A percentile compares a stretch with the other conserved stretches of the same genome.
Conservation (phyloP, 2,329 filamentous ascomycete species). For the Macrophomina phaseolina region DNA sequence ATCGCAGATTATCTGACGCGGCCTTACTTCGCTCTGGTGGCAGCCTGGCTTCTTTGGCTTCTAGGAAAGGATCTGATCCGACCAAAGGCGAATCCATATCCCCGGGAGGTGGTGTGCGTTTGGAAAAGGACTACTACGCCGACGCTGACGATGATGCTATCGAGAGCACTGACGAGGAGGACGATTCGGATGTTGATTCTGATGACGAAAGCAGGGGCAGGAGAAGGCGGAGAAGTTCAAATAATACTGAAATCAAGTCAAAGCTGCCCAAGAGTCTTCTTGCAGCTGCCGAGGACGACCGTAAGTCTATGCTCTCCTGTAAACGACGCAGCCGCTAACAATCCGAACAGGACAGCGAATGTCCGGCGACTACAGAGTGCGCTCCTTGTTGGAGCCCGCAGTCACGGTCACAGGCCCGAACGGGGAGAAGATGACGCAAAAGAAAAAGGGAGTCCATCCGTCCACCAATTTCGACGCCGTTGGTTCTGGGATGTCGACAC, state of each 20-base stretch:
- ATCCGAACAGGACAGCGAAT: constrained; percentile 52
- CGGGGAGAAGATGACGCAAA: constrained; percentile 61
- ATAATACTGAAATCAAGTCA: constrained; percentile 42
- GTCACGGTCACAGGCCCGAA: constrained; percentile 69
- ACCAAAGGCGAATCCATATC: constrained; percentile 49
- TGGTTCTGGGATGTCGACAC: constrained; percentile 63
- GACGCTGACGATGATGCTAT: constrained; percentile 71
- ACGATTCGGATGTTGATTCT: constrained; percentile 65
- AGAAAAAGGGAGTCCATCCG: constrained; percentile 73
- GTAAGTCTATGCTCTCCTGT: constrained; percentile 55
- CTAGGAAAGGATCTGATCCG: constrained; percentile 56
- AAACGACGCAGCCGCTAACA: constrained; percentile 28
- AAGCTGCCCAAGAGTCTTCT: constrained; percentile 65
- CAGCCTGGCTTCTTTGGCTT: constrained; percentile 65
- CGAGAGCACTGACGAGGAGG: constrained; percentile 70
- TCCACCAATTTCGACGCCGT: constrained; percentile 81
- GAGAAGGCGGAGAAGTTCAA: constrained; percentile 41
- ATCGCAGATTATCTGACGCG: constrained; percentile 74
- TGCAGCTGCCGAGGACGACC: constrained; percentile 78
- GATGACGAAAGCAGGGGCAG: constrained; percentile 51
- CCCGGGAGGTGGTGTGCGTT: constrained; percentile 59
- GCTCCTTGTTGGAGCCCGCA: constrained; percentile 70
- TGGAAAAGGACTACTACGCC: constrained; percentile 71
- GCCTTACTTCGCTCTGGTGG: constrained; percentile 69
- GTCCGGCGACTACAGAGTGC: constrained; percentile 62